phyloP scores from a whole-genome alignment of 768 basidiomycete genomes.

The Leccinum uliginosum region DNA sequence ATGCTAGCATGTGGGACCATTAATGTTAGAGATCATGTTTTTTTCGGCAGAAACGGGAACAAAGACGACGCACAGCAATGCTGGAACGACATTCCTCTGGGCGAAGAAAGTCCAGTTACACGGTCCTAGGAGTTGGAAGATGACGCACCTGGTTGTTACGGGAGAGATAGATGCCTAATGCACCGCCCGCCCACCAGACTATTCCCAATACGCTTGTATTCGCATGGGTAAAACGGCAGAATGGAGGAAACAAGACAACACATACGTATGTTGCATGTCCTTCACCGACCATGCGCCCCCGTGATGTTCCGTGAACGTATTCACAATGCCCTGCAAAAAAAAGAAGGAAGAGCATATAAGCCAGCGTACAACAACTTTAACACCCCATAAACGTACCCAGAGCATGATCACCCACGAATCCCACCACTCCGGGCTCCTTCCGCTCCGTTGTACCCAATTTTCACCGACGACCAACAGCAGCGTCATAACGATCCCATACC shows the following conservation, averaged over 20 bases:
- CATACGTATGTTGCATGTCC: slow-evolving; percentile 93
- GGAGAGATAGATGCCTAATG: slow-evolving; percentile 80
- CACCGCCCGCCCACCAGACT: slow-evolving; percentile 85
- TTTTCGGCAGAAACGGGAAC: not conserved
- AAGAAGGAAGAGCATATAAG: not conserved
- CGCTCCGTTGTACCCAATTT: slow-evolving; percentile 66
- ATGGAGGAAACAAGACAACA: slow-evolving; percentile 8
- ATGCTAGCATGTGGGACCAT: slow-evolving; percentile 48
- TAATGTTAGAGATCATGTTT: not conserved
- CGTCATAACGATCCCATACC: slow-evolving; percentile 77
- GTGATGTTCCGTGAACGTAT: slow-evolving; percentile 91
- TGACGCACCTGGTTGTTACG: slow-evolving; percentile 65
- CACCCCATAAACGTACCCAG: slow-evolving; percentile 40
- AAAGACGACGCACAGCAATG: slow-evolving; percentile 58
- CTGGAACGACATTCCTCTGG: slow-evolving; percentile 77
- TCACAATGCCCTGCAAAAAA: slow-evolving; percentile 45
- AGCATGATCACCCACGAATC: slow-evolving; percentile 65
- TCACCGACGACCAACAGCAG: slow-evolving; percentile 76
- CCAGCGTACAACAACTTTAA: not conserved
- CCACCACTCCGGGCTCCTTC: slow-evolving; percentile 80
- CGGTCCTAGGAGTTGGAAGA: not conserved
- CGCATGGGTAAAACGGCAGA: slow-evolving; percentile 1
- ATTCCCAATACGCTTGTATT: slow-evolving; percentile 47
- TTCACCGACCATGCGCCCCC: slow-evolving; percentile 81
- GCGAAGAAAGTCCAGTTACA: not conserved